Evolutionary conservation across 1,284 basidiomycete species (phyloP), one percentile per base, ranked within the genome.

Genomic region (Boletus holoroseus): DNA sequence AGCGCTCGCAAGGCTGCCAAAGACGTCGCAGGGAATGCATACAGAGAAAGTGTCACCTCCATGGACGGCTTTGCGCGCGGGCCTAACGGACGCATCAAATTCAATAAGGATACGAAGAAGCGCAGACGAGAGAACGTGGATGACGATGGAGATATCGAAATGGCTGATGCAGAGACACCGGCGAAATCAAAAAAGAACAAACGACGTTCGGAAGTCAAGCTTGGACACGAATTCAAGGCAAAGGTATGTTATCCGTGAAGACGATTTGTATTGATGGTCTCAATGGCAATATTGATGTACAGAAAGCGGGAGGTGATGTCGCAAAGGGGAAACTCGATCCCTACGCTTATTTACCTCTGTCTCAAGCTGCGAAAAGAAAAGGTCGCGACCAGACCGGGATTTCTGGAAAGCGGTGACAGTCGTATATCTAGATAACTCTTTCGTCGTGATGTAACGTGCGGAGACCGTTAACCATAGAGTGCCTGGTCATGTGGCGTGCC

Each of bases 21-120:
- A 34, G 79, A 83, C 31, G 77, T 85, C 3, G 87, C 76, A 37
- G 91, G 88, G n/a, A 77, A 73, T 11, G 94, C 93, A 1, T 99
- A 95, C 70, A 79, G 81, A 50, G 90, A 95, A 67, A 82, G 78
- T 48, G 68, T 93, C 50, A 85, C 85, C 9, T 88, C 89, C 5
- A 82, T 83, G 26, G 95, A 98, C 64, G 96, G 95, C 6, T 91
- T 93, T 70, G 85, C 81, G 1, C 82, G 92, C 28, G 90, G 90
- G 31, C 76, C 83, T 1, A 83, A 83, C 54, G 96, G 96, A 16
- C 83, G 81, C 32, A 73, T 98, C 65, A 95, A 93, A 71, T 96
- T 98, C 73, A 92, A 97, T 75, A 98, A 98, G 73, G 91, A 97
- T 64, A 95, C 91, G 24, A 95, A 94, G 72, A 90, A 93, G 63